Conservation (phyloP, 2,329 filamentous ascomycete species). For the Hymenoscyphus repandus region DNA sequence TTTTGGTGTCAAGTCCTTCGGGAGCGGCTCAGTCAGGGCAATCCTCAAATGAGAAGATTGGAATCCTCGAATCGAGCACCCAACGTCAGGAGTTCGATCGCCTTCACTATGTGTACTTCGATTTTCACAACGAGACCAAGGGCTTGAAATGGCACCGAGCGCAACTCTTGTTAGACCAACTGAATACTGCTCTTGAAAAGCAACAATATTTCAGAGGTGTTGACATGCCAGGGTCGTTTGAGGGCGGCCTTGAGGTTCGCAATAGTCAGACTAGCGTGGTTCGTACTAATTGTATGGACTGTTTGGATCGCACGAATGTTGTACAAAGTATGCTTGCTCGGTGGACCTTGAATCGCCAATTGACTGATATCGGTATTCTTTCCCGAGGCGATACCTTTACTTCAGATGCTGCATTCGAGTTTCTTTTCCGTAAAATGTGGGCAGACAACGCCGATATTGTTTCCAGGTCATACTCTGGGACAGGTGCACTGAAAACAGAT, state of each 20-base stretch:
- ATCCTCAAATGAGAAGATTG: conserved; percentile 73
- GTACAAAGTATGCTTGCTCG: conserved; percentile 96
- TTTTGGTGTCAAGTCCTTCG: conserved; percentile 62
- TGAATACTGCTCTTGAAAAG: conserved; percentile 68
- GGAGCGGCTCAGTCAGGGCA: conserved; percentile 62
- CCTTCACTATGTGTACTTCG: conserved; percentile 95
- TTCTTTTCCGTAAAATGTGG: conserved; percentile 95
- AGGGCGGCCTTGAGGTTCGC: conserved; percentile 73
- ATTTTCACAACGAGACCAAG: conserved; percentile 97
- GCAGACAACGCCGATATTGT: conserved; percentile 97
- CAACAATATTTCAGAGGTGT: conserved; percentile 92
- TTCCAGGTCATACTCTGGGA: conserved; percentile 87
- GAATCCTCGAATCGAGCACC: conserved; percentile 62
- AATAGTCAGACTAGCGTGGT: conserved; percentile 84
- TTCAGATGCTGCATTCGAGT: conserved; percentile 73
- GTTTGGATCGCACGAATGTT: conserved; percentile 93
- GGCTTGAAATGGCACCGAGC: conserved; percentile 90
- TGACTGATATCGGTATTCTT: conserved; percentile 78
- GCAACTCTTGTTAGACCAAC: conserved; percentile 75
- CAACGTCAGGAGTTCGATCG: conserved; percentile 64
- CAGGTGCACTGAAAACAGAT: conserved; percentile 95
- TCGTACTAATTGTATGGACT: conserved; percentile 99
- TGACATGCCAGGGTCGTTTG: conserved; percentile 68
- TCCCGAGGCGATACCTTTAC: conserved; percentile 70
- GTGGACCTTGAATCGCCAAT: conserved; percentile 81